A percentile compares a stretch with the other conserved stretches of the same genome.
Conservation (phyloP, 306 rosid genomes). For the Dryas alaskensis region DNA sequence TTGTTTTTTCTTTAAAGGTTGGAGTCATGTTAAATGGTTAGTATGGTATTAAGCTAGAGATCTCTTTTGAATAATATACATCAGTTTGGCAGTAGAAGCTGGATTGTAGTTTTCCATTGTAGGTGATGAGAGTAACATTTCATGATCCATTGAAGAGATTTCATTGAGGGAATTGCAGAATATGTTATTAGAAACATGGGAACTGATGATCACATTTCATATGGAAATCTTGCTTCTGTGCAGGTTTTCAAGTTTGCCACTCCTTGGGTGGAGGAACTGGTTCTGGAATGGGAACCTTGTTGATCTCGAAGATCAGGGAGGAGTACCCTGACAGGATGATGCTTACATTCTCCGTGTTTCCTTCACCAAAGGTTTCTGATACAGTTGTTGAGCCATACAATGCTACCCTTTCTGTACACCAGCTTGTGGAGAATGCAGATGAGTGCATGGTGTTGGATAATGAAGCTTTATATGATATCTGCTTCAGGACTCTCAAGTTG, state of each 20-base stretch:
- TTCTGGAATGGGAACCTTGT: slow-evolving; percentile 30
- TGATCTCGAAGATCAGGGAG: slow-evolving; percentile 25
- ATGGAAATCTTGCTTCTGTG: background rate
- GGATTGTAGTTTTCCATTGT: too few species aligned
- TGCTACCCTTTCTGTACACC: slow-evolving; percentile 35
- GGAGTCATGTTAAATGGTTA: too few species aligned
- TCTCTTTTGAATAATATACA: too few species aligned
- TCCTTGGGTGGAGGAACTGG: slow-evolving; percentile 32
- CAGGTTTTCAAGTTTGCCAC: slow-evolving; percentile 31
- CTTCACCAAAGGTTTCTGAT: slow-evolving; percentile 28
- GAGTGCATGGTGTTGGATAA: slow-evolving; percentile 28
- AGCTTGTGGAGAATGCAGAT: slow-evolving; percentile 32
- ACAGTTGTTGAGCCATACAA: slow-evolving; percentile 32
- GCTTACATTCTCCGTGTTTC: slow-evolving; percentile 29
- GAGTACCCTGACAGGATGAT: slow-evolving; percentile 30
- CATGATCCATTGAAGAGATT: too few species aligned
- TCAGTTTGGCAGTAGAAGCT: too few species aligned
- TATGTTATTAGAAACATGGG: background rate
- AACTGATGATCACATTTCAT: background rate
- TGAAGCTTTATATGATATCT: slow-evolving; percentile 25
- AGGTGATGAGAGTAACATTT: too few species aligned
- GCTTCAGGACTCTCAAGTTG: slow-evolving; percentile 28
- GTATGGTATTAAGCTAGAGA: too few species aligned
- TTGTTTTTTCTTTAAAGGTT: background rate
- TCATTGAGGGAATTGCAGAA: background rate